Percentiles rank a stretch among this genome's conserved stretches.
Conservation (phyloP, 2,329 filamentous ascomycete genomes). For the Fusarium buharicum region DNA sequence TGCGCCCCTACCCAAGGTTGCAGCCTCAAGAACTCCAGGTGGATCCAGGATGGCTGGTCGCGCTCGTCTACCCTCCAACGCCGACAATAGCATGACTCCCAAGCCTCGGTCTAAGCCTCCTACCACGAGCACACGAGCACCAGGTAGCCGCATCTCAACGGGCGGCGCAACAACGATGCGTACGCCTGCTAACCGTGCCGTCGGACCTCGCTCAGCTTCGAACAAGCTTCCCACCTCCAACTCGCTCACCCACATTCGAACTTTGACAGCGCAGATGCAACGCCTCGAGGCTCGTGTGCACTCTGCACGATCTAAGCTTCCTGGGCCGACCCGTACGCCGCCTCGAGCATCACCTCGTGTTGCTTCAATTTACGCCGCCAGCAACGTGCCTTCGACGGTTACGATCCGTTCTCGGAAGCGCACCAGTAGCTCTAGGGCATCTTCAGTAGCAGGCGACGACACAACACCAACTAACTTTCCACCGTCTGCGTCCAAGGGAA, state of each 20-base stretch:
- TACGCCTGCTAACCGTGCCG: constrained; percentile 58
- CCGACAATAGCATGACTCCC: constrained; percentile 64
- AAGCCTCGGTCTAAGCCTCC: constrained; percentile 65
- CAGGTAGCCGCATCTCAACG: constrained; percentile 58
- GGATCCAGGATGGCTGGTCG: constrained; percentile 49
- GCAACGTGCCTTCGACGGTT: constrained; percentile 64
- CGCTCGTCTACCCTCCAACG: constrained; percentile 61
- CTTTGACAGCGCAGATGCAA: constrained; percentile 96
- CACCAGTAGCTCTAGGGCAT: constrained; percentile 65
- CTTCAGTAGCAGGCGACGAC: constrained; percentile 63
- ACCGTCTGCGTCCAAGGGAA: constrained; percentile 53
- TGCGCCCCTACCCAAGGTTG: constrained; percentile 63
- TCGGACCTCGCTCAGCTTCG: constrained; percentile 66
- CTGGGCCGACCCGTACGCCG: constrained; percentile 80
- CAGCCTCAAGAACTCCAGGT: constrained; percentile 50
- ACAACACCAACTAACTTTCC: constrained; percentile 58
- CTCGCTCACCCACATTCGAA: constrained; percentile 92
- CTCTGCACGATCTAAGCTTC: constrained; percentile 88
- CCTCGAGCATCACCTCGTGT: constrained; percentile 80
- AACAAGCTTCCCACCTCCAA: constrained; percentile 66
- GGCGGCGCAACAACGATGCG: constrained; percentile 59
- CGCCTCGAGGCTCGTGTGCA: constrained; percentile 94
- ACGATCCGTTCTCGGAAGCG: constrained; percentile 77
- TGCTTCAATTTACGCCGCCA: constrained; percentile 53
- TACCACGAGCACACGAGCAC: constrained; percentile 47